Base-by-base conservation (phyloP, 1,284 basidiomycete genomes). In the Paramarasmius palmivorus region DNA sequence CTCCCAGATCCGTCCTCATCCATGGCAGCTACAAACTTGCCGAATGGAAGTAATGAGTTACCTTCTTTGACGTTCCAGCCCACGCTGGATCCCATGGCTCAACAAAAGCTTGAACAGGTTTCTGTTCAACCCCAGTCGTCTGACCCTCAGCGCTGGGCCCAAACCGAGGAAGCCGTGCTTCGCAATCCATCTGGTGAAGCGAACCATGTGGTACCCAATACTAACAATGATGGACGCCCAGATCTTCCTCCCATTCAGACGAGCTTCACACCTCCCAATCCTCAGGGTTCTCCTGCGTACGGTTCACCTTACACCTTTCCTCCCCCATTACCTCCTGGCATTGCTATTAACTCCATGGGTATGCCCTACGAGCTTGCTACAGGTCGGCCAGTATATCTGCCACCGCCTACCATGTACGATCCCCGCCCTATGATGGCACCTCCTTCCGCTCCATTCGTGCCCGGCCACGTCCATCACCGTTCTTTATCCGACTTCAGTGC, bases 291-390 rank as follows among this genome's bases (percentile, higher is more conserved):
- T 4, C 81, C 84, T 23, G 73, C 77, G 2, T 88, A 82, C 56
- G 76, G 78, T 17, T 83, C 88, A 9, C 81, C 84, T 10, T 91
- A 86, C 55, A 72, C 71, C 2, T 90, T 82, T 63, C 73, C 75
- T 2, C 76, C 79, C 10, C 58, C 82, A 37, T 68, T 92, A 8
- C 89, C 91, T 15, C 88, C 83, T 10, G 91, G 91, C 40, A 77
- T 93, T 51, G 88, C 78, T 10, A 71, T 92, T 63, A 83, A 83
- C 57, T 81, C 83, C 46, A 83, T 85, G 51, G 91, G 90, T 35
- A 80, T 89, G 71, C 77, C 88, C 22, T 93, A 86, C 66, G 89
- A 92, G 66, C 65, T 92, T 52, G 82, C 87, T 9, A 91, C 88
- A 5, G 90, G 90, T 25, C 86, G 86, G 37, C 82, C 87, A 6